Percentiles rank a stretch among this genome's conserved stretches.
Evolutionary conservation across 345 rosid genomes (phyloP).

Genomic region (Camelina laxa): DNA sequence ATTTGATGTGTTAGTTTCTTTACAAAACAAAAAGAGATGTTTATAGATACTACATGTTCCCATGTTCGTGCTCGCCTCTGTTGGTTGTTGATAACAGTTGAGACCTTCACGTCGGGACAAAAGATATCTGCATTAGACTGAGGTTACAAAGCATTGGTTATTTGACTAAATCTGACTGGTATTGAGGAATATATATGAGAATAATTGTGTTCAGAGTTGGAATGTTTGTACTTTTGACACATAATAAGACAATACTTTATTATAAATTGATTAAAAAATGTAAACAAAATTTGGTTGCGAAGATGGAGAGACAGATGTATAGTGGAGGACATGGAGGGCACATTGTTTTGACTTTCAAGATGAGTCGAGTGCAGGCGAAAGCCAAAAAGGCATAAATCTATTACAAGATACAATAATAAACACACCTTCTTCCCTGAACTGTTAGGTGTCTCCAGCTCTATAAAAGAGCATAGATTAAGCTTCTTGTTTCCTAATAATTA

Average conservation of each 20-base stretch:
- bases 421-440: conserved; percentile 4
- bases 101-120: conserved; percentile 37
- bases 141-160: background rate
- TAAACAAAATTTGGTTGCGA: conserved; percentile 21
- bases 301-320: conserved; percentile 24
- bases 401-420: conserved; percentile 19
- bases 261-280: background rate
- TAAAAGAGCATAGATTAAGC: conserved; percentile 15
- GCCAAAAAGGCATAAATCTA: conserved; percentile 21
- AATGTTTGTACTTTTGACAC: conserved; percentile 12
- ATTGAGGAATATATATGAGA: conserved; percentile 23
- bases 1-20: conserved; percentile 1
- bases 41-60: conserved; percentile 24
- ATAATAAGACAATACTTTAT: conserved; percentile 10
- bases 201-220: conserved; percentile 3
- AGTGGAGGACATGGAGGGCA: conserved; percentile 27
- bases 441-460: conserved; percentile 32
- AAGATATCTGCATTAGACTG: conserved; percentile 5
- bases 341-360: conserved; percentile 34
- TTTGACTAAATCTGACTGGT: conserved; percentile 31
- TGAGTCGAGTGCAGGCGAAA: conserved; percentile 25
- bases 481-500: conserved; percentile 8
- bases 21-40: conserved; percentile 3
- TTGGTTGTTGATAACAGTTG: conserved; percentile 30
- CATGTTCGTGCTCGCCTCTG: conserved; percentile 33